Percentiles rank a stretch among this genome's conserved stretches.
Evolutionary conservation across 1,284 basidiomycete species (phyloP).

Genomic region (Tylopilus orsonianus): DNA sequence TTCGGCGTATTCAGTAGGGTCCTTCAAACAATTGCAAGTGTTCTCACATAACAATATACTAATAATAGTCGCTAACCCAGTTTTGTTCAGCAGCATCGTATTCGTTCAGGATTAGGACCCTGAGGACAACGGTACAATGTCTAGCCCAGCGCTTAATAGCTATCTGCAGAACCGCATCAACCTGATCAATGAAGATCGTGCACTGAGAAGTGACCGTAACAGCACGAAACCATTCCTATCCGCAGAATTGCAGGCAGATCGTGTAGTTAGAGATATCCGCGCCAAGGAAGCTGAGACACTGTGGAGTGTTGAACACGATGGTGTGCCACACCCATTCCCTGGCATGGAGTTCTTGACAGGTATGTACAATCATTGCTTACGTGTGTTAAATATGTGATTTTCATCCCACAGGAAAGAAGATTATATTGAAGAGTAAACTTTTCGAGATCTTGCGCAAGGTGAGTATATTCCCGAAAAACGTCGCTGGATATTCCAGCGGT

Average conservation of each 20-base stretch:
- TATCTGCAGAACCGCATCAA: slow-evolving; percentile 44
- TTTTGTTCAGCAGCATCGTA: too few relatives aligned
- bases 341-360: slow-evolving; percentile 76
- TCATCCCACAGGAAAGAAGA: slow-evolving; percentile 45
- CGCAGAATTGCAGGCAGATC: slow-evolving; percentile 52
- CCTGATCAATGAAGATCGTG: slow-evolving; percentile 52
- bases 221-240: slow-evolving; percentile 31
- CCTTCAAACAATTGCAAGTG: neutral
- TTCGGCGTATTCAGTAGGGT: neutral
- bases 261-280: slow-evolving; percentile 52
- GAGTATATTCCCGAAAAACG: neutral
- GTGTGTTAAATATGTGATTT: neutral
- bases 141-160: slow-evolving; percentile 24
- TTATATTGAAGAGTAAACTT: slow-evolving; percentile 54
- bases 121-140: slow-evolving; percentile 7
- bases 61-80: too few relatives aligned
- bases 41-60: neutral
- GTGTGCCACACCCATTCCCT: slow-evolving; percentile 59
- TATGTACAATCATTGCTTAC: slow-evolving; percentile 15
- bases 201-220: slow-evolving; percentile 40
- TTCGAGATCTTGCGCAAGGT: slow-evolving; percentile 60
- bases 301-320: slow-evolving; percentile 54
- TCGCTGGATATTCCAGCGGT: neutral
- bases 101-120: neutral
- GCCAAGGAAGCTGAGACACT: slow-evolving; percentile 49